Evolutionary conservation across 1,139 yeast species (phyloP).

Genomic region (Debaryomycetaceae sp.): DNA sequence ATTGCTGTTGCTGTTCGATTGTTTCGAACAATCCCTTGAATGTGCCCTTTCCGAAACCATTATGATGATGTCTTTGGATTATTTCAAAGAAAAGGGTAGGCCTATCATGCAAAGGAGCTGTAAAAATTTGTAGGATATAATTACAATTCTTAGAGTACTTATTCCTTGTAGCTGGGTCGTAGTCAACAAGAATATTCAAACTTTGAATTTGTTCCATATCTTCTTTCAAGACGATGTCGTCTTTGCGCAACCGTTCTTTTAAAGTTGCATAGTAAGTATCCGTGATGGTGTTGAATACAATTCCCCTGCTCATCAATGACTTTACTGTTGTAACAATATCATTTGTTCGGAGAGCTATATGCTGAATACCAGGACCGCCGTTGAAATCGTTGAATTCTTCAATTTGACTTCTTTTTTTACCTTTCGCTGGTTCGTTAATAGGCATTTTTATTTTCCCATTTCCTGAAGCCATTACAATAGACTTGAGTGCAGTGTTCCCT

Average conservation of each 20-base stretch:
- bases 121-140: conserved; percentile 73
- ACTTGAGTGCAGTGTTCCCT: conserved; percentile 62
- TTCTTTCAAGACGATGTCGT: conserved; percentile 44
- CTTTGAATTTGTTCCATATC: conserved; percentile 35
- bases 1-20: conserved; percentile 60
- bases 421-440: conserved; percentile 76
- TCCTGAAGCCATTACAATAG: conserved; percentile 73
- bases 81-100: conserved; percentile 81
- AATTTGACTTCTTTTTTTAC: conserved; percentile 66
- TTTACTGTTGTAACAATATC: conserved; percentile 59
- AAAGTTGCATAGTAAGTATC: conserved; percentile 53
- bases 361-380: conserved; percentile 82
- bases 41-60: conserved; percentile 87
- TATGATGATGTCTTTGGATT: conserved; percentile 73
- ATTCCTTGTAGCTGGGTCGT: conserved; percentile 49
- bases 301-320: conserved; percentile 55
- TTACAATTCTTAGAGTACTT: conserved; percentile 38
- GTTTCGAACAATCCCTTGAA: conserved; percentile 78
- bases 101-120: conserved; percentile 71
- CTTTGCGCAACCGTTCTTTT: conserved; percentile 34
- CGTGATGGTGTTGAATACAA: conserved; percentile 65
- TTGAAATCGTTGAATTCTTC: conserved; percentile 77
- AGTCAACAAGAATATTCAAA: conserved; percentile 66
- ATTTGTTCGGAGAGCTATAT: conserved; percentile 64
- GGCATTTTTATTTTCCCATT: conserved; percentile 74